These are phyloP conservation scores for Crepidotus sp. DNA, from an alignment of 1,284 basidiomycete genomes.

Conservation along the genomic window DNA sequence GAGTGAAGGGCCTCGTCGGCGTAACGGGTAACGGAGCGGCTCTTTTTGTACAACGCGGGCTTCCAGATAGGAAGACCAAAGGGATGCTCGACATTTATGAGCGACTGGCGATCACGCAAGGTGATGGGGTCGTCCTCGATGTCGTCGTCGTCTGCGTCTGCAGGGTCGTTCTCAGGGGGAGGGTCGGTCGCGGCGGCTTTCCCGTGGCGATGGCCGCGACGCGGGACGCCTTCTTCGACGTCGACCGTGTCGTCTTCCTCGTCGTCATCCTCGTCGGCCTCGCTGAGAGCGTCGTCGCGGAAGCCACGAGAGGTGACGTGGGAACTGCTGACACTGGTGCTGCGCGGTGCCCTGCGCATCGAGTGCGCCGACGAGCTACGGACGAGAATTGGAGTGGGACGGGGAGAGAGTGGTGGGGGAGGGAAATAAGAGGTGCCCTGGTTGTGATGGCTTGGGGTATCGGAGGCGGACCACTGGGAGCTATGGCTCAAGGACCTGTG, in stretches of 20 bases:
- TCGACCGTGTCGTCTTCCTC: conserved; percentile 24
- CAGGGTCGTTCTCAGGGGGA: conserved; percentile 21
- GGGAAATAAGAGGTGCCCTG: conserved; percentile 60
- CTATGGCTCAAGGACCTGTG: conserved; percentile 42
- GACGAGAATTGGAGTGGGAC: conserved; percentile 32
- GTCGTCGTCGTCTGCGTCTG: conserved; percentile 26
- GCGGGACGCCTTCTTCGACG: conserved; percentile 3
- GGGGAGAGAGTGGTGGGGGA: conserved; percentile 28
- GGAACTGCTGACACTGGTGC: conserved; percentile 52
- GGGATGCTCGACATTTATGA: conserved; percentile 98
- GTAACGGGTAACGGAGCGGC: conserved; percentile 90
- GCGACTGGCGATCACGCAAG: conserved; percentile 92
- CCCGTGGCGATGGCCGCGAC: conserved; percentile 14
- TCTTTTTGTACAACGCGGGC: conserved; percentile 97
- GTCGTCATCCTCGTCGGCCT: conserved; percentile 31
- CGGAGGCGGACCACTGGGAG: conserved; percentile 46
- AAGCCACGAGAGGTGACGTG: conserved; percentile 35
- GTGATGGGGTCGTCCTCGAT: conserved; percentile 75
- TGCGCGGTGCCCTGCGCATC: conserved; percentile 40
- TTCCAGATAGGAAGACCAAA: conserved; percentile 99
- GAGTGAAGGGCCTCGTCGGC: conserved; percentile 93
- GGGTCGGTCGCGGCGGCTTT: conserved; percentile 24
- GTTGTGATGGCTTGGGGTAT: conserved; percentile 54
- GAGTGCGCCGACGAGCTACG: conserved; percentile 44
- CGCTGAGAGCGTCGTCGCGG: conserved; percentile 42